Percentiles rank a stretch among this genome's conserved stretches.
These are phyloP conservation scores for Psilocybe azurescens DNA, from an alignment of 768 basidiomycete species.

Conservation along the genomic window DNA sequence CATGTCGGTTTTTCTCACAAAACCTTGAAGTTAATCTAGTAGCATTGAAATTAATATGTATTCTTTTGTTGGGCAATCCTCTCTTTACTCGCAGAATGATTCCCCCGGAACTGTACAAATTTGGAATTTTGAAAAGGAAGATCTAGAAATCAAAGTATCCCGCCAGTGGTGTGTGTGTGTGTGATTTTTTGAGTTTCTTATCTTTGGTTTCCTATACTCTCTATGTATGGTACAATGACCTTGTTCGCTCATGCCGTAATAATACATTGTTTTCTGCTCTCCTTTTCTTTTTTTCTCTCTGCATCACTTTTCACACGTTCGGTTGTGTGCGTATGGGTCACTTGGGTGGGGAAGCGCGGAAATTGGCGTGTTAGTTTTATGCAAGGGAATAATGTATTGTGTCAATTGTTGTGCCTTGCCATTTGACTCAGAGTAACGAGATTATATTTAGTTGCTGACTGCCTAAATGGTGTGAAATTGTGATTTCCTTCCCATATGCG, in stretches of 20 bases:
- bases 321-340: neutral
- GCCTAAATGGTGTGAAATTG: too few species aligned
- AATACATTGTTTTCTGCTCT: neutral
- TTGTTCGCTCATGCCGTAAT: neutral
- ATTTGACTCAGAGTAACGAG: too few species aligned
- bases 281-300: neutral
- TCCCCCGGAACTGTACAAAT: neutral
- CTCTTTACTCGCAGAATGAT: conserved; percentile 3
- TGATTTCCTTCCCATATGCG: too few species aligned
- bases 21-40: conserved; percentile 27
- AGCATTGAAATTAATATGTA: conserved; percentile 31
- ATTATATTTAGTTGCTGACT: too few species aligned
- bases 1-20: conserved; percentile 13
- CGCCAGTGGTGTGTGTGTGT: too few species aligned
- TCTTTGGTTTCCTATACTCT: too few species aligned
- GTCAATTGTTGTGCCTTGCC: too few species aligned
- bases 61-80: conserved; percentile 11
- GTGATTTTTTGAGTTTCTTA: too few species aligned
- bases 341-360: neutral
- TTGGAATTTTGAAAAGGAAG: too few species aligned
- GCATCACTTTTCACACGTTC: neutral
- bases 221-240: neutral
- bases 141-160: too few species aligned
- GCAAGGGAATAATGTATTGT: too few species aligned
- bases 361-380: too few species aligned